These are phyloP conservation scores for Ogataea pignaliae DNA, from an alignment of 805 yeast species.

Conservation along the genomic window DNA sequence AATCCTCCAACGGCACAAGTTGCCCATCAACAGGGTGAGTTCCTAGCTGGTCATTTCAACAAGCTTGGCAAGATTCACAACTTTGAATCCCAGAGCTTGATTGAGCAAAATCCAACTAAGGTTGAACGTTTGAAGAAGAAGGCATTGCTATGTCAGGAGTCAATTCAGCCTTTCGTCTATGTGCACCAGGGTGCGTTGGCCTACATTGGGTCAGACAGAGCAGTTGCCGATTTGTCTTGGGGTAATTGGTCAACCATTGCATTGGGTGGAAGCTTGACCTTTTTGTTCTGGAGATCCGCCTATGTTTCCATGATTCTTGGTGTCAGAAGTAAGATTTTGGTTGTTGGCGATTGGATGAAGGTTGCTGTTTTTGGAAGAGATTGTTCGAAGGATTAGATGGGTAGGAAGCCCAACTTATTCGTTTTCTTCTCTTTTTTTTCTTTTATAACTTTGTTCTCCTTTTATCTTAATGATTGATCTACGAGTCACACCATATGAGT, in stretches of 20 bases:
- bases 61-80: constrained; percentile 59
- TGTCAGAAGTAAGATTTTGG: constrained; percentile 80
- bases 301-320: constrained; percentile 89
- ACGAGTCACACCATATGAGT: too few relatives aligned
- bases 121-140: constrained; percentile 43
- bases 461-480: background rate
- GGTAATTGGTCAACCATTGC: constrained; percentile 76
- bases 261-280: constrained; percentile 79
- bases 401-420: too few relatives aligned
- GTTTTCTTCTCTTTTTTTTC: too few relatives aligned
- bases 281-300: constrained; percentile 91
- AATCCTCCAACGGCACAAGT: constrained; percentile 97
- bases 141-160: constrained; percentile 35
- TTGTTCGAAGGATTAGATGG: constrained; percentile 74
- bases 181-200: constrained; percentile 89
- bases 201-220: constrained; percentile 86
- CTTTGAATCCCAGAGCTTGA: constrained; percentile 40
- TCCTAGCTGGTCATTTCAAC: constrained; percentile 68
- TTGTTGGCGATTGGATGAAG: constrained; percentile 84
- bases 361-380: constrained; percentile 87
- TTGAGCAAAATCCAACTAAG: constrained; percentile 37
- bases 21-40: constrained; percentile 90
- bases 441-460: background rate
- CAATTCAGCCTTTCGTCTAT: constrained; percentile 63
- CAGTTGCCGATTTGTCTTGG: constrained; percentile 84